phyloP scores from a whole-genome alignment of 1,139 yeast species.

The Suhomyces anneliseae region DNA sequence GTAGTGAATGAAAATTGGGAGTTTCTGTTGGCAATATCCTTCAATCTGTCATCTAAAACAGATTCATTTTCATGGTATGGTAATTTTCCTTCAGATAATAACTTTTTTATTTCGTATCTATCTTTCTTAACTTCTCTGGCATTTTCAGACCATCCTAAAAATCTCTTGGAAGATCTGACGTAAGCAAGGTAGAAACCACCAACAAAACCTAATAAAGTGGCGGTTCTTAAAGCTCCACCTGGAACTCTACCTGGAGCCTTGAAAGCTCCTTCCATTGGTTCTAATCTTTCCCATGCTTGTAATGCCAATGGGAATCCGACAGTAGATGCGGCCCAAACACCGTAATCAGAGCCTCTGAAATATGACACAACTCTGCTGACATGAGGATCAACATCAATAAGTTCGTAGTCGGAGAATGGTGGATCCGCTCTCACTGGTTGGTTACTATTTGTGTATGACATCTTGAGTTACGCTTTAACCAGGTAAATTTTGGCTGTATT shows the following conservation, averaged over 20 bases:
- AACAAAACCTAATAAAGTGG: slow-evolving; percentile 59
- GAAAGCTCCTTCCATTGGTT: slow-evolving; percentile 61
- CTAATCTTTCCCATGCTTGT: slow-evolving; percentile 61
- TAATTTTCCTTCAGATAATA: slow-evolving; percentile 63
- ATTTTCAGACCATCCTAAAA: slow-evolving; percentile 80
- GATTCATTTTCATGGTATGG: slow-evolving; percentile 66
- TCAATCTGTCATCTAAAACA: slow-evolving; percentile 65
- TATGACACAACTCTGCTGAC: slow-evolving; percentile 70
- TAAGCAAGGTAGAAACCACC: slow-evolving; percentile 77
- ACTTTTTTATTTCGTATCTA: slow-evolving; percentile 69
- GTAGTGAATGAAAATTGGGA: slow-evolving; percentile 70
- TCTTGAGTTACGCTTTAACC: slow-evolving; percentile 16
- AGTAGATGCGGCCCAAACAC: slow-evolving; percentile 63
- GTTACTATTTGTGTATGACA: slow-evolving; percentile 45
- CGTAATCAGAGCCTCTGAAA: slow-evolving; percentile 69
- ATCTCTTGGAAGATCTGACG: slow-evolving; percentile 64
- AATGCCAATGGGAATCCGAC: slow-evolving; percentile 65
- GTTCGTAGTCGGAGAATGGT: slow-evolving; percentile 46
- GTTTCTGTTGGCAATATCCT: slow-evolving; percentile 77
- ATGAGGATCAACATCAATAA: slow-evolving; percentile 80
- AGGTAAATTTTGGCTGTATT: slow-evolving; percentile 13
- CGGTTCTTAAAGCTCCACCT: slow-evolving; percentile 57
- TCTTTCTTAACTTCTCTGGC: slow-evolving; percentile 69
- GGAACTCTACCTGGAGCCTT: slow-evolving; percentile 56
- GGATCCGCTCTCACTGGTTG: slow-evolving; percentile 48